These are phyloP conservation scores for Parietaria judaica DNA, from an alignment of 306 rosid genomes.

Conservation along the genomic window DNA sequence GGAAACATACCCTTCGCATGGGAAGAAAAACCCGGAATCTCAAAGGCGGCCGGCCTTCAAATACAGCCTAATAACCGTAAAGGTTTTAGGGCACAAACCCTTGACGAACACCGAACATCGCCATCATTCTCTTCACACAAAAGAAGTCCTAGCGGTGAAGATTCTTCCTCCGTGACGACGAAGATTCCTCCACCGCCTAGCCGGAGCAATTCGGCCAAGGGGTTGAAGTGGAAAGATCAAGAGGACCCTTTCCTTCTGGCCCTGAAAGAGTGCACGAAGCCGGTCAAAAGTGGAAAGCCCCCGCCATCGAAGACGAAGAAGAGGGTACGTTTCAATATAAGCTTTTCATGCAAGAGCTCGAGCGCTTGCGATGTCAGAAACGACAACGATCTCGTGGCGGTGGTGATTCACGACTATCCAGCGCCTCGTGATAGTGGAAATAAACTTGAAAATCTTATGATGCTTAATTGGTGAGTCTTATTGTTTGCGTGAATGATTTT, in stretches of 20 bases:
- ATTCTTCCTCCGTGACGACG: background rate
- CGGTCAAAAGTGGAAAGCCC: constrained; percentile 21
- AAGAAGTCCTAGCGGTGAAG: background rate
- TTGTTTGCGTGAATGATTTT: no score
- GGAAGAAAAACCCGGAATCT: constrained; percentile 78
- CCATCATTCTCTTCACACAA: background rate
- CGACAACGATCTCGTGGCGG: constrained; percentile 32
- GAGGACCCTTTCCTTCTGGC: constrained; percentile 87
- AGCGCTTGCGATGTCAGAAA: constrained; percentile 36
- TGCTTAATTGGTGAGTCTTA: constrained; percentile 1
- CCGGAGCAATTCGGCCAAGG: constrained; percentile 55
- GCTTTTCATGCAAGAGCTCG: constrained; percentile 46
- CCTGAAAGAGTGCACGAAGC: constrained; percentile 61
- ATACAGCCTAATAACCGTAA: constrained; percentile 19
- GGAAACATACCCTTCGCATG: constrained; percentile 89
- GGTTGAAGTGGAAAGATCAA: constrained; percentile 27
- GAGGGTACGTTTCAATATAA: constrained; percentile 23
- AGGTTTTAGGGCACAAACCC: constrained; percentile 11
- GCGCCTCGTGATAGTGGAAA: constrained; percentile 33
- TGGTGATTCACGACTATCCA: background rate
- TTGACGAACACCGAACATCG: constrained; percentile 13
- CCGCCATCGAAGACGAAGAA: constrained; percentile 18
- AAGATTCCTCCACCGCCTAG: constrained; percentile 51
- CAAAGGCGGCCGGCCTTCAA: constrained; percentile 27
- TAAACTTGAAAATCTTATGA: constrained; percentile 10